Conservation (phyloP, 192 early-diverging fungal species). For the Coemansia sp. region DNA sequence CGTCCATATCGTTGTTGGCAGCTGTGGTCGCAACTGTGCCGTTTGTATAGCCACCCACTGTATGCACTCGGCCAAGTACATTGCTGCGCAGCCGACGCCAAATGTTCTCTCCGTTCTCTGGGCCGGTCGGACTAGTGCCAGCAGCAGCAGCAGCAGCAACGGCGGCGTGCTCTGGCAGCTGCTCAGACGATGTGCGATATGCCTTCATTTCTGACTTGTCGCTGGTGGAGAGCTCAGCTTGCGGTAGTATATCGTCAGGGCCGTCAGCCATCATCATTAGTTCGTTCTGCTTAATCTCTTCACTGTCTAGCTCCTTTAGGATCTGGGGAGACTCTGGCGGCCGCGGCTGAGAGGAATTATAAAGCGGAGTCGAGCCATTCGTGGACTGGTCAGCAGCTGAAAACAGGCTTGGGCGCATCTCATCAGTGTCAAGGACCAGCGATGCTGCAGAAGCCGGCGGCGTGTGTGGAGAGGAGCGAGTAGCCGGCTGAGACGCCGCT, state of each 20-base stretch:
- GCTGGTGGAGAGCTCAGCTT: neutral
- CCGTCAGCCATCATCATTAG: constrained; percentile 51
- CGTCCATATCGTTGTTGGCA: neutral
- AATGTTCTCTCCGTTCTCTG: constrained; percentile 29
- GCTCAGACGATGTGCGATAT: constrained; percentile 14
- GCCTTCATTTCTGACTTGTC: neutral
- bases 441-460: constrained; percentile 4
- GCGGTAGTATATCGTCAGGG: constrained; percentile 5
- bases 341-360: neutral
- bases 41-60: constrained; percentile 9
- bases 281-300: constrained; percentile 43
- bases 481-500: neutral
- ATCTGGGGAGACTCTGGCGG: constrained; percentile 20
- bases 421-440: neutral
- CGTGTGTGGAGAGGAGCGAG: neutral
- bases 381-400: too few species aligned
- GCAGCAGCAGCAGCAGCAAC: constrained; percentile 7
- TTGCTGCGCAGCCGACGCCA: constrained; percentile 48
- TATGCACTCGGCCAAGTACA: constrained; percentile 38
- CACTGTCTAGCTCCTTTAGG: constrained; percentile 27
- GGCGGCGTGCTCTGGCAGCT: neutral
- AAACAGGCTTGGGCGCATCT: too few species aligned
- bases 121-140: constrained; percentile 11
- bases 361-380: too few species aligned
- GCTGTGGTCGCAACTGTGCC: neutral